These are phyloP conservation scores for Lentinula detonsa DNA, from an alignment of 768 basidiomycete genomes.

Conservation along the genomic window DNA sequence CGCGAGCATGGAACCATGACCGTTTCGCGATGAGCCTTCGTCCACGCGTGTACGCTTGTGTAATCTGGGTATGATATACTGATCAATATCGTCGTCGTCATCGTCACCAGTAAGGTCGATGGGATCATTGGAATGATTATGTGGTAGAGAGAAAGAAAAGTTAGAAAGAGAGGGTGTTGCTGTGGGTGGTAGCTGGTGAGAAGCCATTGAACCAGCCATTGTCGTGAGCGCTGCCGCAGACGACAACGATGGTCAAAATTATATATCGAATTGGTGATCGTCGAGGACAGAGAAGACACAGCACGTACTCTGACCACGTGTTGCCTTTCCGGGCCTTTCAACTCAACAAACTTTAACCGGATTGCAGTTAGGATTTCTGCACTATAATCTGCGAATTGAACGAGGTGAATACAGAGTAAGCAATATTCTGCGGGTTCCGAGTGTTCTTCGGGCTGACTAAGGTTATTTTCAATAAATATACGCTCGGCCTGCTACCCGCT, in stretches of 20 bases:
- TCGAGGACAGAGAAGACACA: background rate
- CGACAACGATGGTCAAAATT: background rate
- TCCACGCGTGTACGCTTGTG: conserved; percentile 41
- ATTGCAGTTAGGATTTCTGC: no score
- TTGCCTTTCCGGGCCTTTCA: background rate
- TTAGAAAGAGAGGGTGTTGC: conserved; percentile 25
- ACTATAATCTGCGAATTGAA: no score
- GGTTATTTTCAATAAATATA: background rate
- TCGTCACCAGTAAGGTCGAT: conserved; percentile 70
- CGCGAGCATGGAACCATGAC: conserved; percentile 10
- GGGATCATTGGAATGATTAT: conserved; percentile 35
- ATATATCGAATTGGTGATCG: background rate
- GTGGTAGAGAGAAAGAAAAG: conserved; percentile 31
- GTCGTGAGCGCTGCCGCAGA: conserved; percentile 13
- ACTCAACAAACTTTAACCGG: background rate
- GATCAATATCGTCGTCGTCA: conserved; percentile 35
- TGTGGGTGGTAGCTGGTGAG: conserved; percentile 19
- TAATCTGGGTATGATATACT: conserved; percentile 24
- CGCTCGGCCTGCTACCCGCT: background rate
- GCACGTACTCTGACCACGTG: background rate
- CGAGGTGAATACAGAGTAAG: background rate
- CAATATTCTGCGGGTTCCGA: background rate
- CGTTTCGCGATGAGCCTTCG: background rate
- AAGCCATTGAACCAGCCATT: conserved; percentile 5
- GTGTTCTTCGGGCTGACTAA: background rate